Conservation (phyloP, 441 rosid genomes). For the Syzygium malaccense region DNA sequence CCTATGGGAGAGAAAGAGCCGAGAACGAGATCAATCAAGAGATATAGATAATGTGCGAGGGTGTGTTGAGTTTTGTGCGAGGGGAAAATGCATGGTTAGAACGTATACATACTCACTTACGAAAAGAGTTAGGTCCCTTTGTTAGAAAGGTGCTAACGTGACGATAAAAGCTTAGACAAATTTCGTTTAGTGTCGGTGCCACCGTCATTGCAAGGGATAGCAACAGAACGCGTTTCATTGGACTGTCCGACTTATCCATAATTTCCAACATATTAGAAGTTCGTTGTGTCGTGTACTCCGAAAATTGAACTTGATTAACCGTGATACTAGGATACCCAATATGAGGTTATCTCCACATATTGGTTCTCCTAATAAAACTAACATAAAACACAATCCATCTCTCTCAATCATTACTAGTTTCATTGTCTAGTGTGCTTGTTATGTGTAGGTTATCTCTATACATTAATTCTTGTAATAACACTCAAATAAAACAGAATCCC, state of each 20-base stretch:
- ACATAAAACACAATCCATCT: background rate
- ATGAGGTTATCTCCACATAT: background rate
- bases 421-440: background rate
- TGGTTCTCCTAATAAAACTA: background rate
- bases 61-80: background rate
- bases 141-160: fast-evolving
- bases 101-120: background rate
- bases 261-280: fast-evolving
- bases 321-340: background rate
- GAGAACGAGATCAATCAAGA: background rate
- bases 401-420: background rate
- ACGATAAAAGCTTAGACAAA: background rate
- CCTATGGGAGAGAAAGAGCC: background rate
- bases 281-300: fast-evolving
- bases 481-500: background rate
- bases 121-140: background rate
- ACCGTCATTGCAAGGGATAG: background rate
- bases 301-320: background rate
- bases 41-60: background rate
- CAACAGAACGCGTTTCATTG: fast-evolving
- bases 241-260: background rate
- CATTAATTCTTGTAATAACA: background rate
- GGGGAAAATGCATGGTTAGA: background rate
- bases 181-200: fast-evolving
- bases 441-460: background rate